Base-by-base conservation (phyloP, 2,329 filamentous ascomycete genomes). In the Mycosphaerella sp. region DNA sequence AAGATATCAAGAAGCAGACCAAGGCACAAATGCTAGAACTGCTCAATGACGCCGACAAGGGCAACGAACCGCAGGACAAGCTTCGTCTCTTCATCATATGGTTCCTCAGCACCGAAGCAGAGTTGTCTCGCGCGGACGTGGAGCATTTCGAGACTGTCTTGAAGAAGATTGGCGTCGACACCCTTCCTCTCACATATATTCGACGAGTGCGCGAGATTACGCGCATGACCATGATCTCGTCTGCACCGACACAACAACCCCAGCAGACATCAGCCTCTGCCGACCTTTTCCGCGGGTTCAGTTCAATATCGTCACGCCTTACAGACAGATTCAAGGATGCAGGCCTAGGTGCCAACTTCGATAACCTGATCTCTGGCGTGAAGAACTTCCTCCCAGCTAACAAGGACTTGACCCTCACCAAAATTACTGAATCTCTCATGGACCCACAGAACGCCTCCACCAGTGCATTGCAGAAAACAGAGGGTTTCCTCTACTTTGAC, bases 331-430 rank as follows among this genome's bases (percentile, higher is more conserved):
- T 98, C 69, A 95, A 95, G 69, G 92, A 95, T 61, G 90, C 89
- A 32, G 89, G 95, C 14, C 83, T 92, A 1, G 81, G 83, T 46
- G 82, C 85, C 51, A 97, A 97, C 69, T 89, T 98, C 66, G 93
- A 97, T 70, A 92, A 87, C 31, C 81, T 98, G 42, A 91, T 97
- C 58, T 92, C 89, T 5, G 92, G 92, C 42, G 92, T 98, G 67
- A 98, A 97, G 74, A 97, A 95, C 73, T 95, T 98, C 73, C 76
- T 98, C n/a, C 93, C 95, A 0, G 89, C 84, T 11, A 95, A 98
- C 74, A 89, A 91, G 64, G 95, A 98, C 68, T 80, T 97, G 8
- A 97, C 93, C 0, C 82, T 98, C 50, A 98, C 95, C 53, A 97
- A 97, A 73, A 96, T 98, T 67, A 92, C 93, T 40, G 93, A 98